Conservation (phyloP, 768 basidiomycete species). For the Termitomyces sp. region DNA sequence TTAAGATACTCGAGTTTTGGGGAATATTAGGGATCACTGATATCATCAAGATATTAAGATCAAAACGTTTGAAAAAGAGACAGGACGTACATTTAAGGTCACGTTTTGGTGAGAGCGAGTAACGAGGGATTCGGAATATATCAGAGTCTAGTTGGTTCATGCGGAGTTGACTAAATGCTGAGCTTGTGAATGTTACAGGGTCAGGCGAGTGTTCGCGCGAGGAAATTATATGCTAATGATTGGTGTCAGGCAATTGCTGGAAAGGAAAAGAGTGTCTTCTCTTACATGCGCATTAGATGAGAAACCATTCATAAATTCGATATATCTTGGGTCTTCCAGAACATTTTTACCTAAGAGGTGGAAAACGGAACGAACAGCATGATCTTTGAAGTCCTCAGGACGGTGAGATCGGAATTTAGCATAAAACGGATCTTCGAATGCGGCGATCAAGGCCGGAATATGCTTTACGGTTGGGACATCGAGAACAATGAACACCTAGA, state of each 20-base stretch:
- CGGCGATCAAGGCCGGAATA: slow-evolving; percentile 43
- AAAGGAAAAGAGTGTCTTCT: slow-evolving; percentile 6
- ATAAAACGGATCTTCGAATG: slow-evolving; percentile 44
- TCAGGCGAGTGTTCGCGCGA: slow-evolving; percentile 57
- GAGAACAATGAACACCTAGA: slow-evolving; percentile 58
- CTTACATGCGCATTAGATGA: slow-evolving; percentile 55
- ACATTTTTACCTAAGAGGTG: slow-evolving; percentile 73
- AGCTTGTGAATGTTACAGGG: slow-evolving; percentile 68
- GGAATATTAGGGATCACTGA: slow-evolving; percentile 44
- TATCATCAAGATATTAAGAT: background rate
- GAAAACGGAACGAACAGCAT: slow-evolving; percentile 49
- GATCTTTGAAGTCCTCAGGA: slow-evolving; percentile 32
- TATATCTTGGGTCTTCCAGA: slow-evolving; percentile 63
- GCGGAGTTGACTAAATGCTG: slow-evolving; percentile 65
- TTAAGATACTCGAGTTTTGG: slow-evolving; percentile 34
- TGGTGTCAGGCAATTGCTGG: background rate
- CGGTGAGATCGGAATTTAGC: slow-evolving; percentile 39
- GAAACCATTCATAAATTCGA: slow-evolving; percentile 67
- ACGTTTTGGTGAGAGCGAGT: slow-evolving; percentile 33
- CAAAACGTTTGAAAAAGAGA: background rate
- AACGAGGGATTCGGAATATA: slow-evolving; percentile 69
- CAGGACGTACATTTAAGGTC: slow-evolving; percentile 29
- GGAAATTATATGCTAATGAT: slow-evolving; percentile 65
- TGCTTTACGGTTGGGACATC: slow-evolving; percentile 64
- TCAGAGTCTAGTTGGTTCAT: slow-evolving; percentile 64